These are phyloP conservation scores for Gloeostereum incarnatum DNA, from an alignment of 768 basidiomycete species.

Conservation along the genomic window DNA sequence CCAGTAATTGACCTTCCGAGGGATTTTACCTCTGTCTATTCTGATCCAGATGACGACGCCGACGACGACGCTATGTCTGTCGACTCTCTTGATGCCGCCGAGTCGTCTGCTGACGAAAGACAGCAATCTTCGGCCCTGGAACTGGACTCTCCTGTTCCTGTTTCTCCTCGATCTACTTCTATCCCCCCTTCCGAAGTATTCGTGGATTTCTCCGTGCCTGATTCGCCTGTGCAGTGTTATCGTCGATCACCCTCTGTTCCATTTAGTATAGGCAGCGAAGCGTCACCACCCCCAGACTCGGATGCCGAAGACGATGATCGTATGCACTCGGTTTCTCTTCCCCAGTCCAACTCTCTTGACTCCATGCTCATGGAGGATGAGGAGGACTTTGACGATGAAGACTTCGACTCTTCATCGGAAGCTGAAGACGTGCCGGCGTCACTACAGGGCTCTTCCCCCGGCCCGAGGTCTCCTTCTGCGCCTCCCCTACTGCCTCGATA, in stretches of 20 bases:
- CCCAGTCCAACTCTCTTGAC: neutral
- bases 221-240: conserved; percentile 11
- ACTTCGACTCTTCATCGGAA: conserved; percentile 1
- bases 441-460: conserved; percentile 21
- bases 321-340: neutral
- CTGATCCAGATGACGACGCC: conserved; percentile 1
- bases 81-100: conserved; percentile 10
- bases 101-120: conserved; percentile 27
- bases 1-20: neutral
- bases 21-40: conserved; percentile 1
- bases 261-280: conserved; percentile 42
- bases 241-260: conserved; percentile 54
- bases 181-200: conserved; percentile 48
- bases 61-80: neutral
- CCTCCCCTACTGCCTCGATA: neutral
- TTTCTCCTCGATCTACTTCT: conserved; percentile 44
- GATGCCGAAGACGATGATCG: conserved; percentile 48
- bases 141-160: conserved; percentile 21
- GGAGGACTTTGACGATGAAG: conserved; percentile 1
- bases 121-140: conserved; percentile 26
- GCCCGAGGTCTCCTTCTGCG: conserved; percentile 48
- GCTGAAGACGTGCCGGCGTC: conserved; percentile 1
- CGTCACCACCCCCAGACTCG: conserved; percentile 68
- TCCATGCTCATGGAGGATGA: neutral
- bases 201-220: conserved; percentile 21